phyloP scores from a whole-genome alignment of 202 grass and related monocot genomes.

The Carex sylvatica region DNA sequence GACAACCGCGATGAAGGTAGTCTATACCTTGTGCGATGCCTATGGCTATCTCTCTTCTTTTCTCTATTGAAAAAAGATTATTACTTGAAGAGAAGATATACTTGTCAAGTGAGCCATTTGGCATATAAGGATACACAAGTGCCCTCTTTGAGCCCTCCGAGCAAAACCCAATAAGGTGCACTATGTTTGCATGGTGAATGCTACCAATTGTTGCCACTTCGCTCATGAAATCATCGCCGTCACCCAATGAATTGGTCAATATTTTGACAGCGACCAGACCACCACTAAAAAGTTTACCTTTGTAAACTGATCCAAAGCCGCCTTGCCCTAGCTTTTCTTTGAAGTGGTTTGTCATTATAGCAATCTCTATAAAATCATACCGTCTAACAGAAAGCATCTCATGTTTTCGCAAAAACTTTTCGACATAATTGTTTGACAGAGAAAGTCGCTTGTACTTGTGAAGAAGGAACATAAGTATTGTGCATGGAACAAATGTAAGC shows the following conservation, averaged over 20 bases:
- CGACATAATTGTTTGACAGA: background rate
- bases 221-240: conserved; percentile 32
- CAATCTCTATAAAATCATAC: conserved; percentile 19
- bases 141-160: conserved; percentile 26
- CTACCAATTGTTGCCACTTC: conserved; percentile 41
- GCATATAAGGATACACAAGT: conserved; percentile 39
- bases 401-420: background rate
- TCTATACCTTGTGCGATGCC: no score
- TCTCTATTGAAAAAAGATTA: background rate
- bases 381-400: background rate
- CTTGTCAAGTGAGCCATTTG: conserved; percentile 31
- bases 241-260: background rate
- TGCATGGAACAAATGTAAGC: background rate
- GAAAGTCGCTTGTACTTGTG: background rate
- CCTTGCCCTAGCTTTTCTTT: conserved; percentile 31
- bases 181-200: conserved; percentile 39
- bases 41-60: background rate
- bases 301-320: conserved; percentile 32
- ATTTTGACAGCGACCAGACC: conserved; percentile 37
- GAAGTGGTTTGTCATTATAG: conserved; percentile 14
- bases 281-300: conserved; percentile 15
- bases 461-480: background rate
- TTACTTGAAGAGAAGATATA: conserved; percentile 17
- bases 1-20: no score
- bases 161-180: conserved; percentile 33